Conservation (phyloP, 306 rosid species). For the Ammopiptanthus mongolicus region DNA sequence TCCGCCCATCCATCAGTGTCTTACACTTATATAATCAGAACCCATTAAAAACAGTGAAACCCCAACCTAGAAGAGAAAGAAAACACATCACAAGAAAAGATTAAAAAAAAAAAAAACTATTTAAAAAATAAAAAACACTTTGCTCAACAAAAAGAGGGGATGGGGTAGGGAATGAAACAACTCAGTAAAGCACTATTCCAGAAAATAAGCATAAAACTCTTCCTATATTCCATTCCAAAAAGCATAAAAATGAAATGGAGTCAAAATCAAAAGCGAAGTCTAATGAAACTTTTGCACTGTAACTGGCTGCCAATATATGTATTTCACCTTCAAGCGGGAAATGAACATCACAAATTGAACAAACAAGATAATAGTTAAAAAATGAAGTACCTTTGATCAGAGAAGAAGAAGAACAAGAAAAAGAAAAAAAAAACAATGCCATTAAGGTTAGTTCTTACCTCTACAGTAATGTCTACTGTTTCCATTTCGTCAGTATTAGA, state of each 20-base stretch:
- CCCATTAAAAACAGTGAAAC: constrained; percentile 9
- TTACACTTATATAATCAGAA: constrained; percentile 4
- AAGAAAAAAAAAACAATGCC: neutral
- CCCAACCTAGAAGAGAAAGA: constrained; percentile 25
- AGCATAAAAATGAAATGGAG: neutral
- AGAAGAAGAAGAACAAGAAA: neutral
- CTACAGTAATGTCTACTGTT: constrained; percentile 15
- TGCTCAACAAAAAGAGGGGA: neutral
- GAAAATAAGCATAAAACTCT: neutral
- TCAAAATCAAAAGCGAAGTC: neutral
- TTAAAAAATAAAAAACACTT: neutral
- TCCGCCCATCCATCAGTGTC: constrained; percentile 65
- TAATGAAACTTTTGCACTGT: neutral
- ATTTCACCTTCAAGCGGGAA: neutral
- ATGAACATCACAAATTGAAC: constrained; percentile 2
- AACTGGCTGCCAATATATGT: neutral
- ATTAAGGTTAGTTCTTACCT: constrained; percentile 15
- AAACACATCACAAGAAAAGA: neutral
- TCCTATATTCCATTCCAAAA: neutral
- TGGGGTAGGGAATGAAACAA: neutral
- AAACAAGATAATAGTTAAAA: neutral
- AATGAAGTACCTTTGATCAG: constrained; percentile 28
- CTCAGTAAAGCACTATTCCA: constrained; percentile 2
- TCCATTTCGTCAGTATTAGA: constrained; percentile 13
- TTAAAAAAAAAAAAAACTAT: neutral